A percentile compares a stretch with the other conserved stretches of the same genome.
phyloP scores from a whole-genome alignment of 148 eudicot genomes.

The Pouteria glomerata region DNA sequence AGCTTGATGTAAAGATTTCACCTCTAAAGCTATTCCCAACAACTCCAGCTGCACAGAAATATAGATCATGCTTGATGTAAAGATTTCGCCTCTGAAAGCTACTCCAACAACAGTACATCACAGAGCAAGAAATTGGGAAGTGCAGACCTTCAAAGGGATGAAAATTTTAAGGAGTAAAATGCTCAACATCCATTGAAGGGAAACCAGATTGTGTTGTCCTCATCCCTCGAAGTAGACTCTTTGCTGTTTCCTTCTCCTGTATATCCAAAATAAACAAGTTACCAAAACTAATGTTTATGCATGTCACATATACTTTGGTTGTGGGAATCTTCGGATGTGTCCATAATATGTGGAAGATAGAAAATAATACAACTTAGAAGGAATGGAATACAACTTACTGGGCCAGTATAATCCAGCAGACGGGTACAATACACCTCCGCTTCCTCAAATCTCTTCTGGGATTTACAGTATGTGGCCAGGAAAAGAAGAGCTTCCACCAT shows the following conservation, averaged over 20 bases:
- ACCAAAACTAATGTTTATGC: neutral
- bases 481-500: conserved; percentile 78
- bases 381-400: conserved; percentile 49
- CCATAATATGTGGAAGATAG: neutral
- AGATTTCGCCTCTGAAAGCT: no score
- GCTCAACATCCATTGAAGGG: conserved; percentile 56
- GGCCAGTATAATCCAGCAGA: conserved; percentile 83
- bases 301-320: neutral
- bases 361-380: neutral
- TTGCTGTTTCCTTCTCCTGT: conserved; percentile 96
- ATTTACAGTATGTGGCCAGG: conserved; percentile 63
- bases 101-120: no score
- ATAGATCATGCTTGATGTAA: no score
- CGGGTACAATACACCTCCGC: conserved; percentile 91
- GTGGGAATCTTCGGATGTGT: neutral
- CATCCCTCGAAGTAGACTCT: conserved; percentile 80
- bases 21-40: neutral
- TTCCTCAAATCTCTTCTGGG: conserved; percentile 74
- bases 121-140: neutral
- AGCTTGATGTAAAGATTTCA: neutral
- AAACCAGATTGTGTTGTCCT: conserved; percentile 53
- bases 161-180: conserved; percentile 45
- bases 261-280: conserved; percentile 4
- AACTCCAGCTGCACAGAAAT: no score
- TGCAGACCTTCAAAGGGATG: conserved; percentile 6